Percentiles rank a stretch among this genome's conserved stretches.
phyloP scores from a whole-genome alignment of 2,329 filamentous ascomycete genomes.

The Colletotrichum agaves region DNA sequence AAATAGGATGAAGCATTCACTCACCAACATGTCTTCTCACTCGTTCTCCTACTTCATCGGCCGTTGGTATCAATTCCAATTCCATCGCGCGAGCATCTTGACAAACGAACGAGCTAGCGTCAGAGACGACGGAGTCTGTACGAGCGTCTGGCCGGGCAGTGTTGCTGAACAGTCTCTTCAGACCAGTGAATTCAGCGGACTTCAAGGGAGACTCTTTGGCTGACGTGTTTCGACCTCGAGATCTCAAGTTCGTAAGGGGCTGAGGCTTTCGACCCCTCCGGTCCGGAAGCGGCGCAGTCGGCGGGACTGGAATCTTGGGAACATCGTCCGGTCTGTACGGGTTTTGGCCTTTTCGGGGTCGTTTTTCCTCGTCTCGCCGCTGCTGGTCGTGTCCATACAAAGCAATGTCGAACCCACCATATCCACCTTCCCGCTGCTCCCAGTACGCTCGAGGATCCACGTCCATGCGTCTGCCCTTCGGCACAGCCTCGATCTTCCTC shows the following conservation, averaged over 20 bases:
- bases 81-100: conserved; percentile 12
- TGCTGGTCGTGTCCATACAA: neutral
- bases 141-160: conserved; percentile 7
- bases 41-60: neutral
- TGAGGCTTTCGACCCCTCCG: neutral
- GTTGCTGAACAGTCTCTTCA: neutral
- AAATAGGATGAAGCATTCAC: conserved; percentile 31
- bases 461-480: neutral
- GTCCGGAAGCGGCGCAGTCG: neutral
- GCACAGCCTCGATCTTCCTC: neutral
- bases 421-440: neutral
- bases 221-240: neutral
- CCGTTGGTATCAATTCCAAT: neutral
- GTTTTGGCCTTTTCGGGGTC: neutral
- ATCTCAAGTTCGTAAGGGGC: neutral
- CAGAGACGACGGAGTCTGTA: conserved; percentile 7
- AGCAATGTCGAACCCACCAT: neutral
- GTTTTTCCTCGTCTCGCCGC: neutral
- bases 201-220: neutral
- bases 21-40: conserved; percentile 16
- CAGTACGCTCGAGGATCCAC: neutral
- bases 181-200: neutral
- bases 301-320: neutral
- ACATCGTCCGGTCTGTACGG: neutral
- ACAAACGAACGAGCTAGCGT: conserved; percentile 21